Evolutionary conservation across 495 filamentous ascomycete species (phyloP).

Genomic region (Umbilicaria muhlenbergii): DNA sequence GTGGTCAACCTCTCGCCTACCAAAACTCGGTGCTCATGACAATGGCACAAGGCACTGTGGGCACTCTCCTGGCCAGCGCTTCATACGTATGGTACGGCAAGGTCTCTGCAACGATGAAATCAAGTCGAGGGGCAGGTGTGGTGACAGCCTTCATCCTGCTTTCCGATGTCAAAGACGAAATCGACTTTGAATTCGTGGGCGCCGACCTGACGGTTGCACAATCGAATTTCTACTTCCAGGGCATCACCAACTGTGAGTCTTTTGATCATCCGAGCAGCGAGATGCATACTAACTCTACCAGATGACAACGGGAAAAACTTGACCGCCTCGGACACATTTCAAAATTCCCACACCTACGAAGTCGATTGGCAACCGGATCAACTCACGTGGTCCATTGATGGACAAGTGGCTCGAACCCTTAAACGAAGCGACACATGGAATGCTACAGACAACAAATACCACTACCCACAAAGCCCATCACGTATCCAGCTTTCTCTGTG

Average conservation of each 20-base stretch:
- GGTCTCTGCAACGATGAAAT: constrained; percentile 74
- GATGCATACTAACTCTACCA: constrained; percentile 22
- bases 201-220: constrained; percentile 61
- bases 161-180: constrained; percentile 91
- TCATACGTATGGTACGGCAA: constrained; percentile 96
- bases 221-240: constrained; percentile 96
- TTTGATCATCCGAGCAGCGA: background rate
- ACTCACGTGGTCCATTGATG: constrained; percentile 78
- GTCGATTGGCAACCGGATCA: constrained; percentile 81
- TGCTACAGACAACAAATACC: constrained; percentile 61
- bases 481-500: constrained; percentile 90
- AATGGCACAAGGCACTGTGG: constrained; percentile 62
- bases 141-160: constrained; percentile 93
- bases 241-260: constrained; percentile 74
- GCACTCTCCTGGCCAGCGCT: constrained; percentile 74
- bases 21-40: constrained; percentile 54
- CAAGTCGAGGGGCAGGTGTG: constrained; percentile 69
- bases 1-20: constrained; percentile 51
- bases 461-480: constrained; percentile 86
- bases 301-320: constrained; percentile 62
- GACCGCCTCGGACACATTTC: constrained; percentile 54
- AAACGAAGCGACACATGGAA: constrained; percentile 73
- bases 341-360: constrained; percentile 77
- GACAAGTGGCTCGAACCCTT: constrained; percentile 53
- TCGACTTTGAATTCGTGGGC: constrained; percentile 92